Evolutionary conservation across 495 filamentous ascomycete genomes (phyloP).

Genomic region (Aspergillus baeticus): DNA sequence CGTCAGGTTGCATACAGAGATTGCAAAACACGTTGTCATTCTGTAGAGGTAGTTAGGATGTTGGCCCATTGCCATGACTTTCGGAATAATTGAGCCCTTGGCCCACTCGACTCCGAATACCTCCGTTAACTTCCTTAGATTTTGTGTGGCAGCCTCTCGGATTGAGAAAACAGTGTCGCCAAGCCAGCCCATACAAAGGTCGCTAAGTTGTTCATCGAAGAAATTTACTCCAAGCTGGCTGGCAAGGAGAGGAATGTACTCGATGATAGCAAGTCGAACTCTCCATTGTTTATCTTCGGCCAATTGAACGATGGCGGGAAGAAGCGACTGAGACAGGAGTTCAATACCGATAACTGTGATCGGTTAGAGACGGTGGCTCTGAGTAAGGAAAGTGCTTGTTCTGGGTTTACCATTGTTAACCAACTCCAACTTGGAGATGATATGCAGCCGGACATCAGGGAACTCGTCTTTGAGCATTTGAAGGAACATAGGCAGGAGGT

Average conservation of each 20-base stretch:
- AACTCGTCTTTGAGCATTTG: slow-evolving; percentile 99
- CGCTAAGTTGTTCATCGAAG: slow-evolving; percentile 95
- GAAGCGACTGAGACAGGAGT: slow-evolving; percentile 89
- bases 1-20: slow-evolving; percentile 71
- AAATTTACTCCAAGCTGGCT: slow-evolving; percentile 95
- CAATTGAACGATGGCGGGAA: slow-evolving; percentile 96
- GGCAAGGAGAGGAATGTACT: slow-evolving; percentile 96
- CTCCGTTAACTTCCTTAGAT: slow-evolving; percentile 96
- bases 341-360: slow-evolving; percentile 93
- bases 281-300: slow-evolving; percentile 99
- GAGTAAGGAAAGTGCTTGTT: neutral
- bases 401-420: slow-evolving; percentile 81
- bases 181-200: slow-evolving; percentile 98
- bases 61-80: slow-evolving; percentile 96
- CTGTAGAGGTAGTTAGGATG: slow-evolving; percentile 98
- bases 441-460: slow-evolving; percentile 94
- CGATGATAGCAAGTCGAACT: slow-evolving; percentile 95
- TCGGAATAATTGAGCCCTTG: slow-evolving; percentile 94
- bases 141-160: slow-evolving; percentile 92
- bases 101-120: slow-evolving; percentile 99
- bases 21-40: slow-evolving; percentile 98
- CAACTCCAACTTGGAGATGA: slow-evolving; percentile 96
- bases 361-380: slow-evolving; percentile 11
- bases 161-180: slow-evolving; percentile 99
- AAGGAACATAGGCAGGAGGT: slow-evolving; percentile 97